Base-by-base conservation (phyloP, 2,329 filamentous ascomycete genomes). In the Venturia pyrina region DNA sequence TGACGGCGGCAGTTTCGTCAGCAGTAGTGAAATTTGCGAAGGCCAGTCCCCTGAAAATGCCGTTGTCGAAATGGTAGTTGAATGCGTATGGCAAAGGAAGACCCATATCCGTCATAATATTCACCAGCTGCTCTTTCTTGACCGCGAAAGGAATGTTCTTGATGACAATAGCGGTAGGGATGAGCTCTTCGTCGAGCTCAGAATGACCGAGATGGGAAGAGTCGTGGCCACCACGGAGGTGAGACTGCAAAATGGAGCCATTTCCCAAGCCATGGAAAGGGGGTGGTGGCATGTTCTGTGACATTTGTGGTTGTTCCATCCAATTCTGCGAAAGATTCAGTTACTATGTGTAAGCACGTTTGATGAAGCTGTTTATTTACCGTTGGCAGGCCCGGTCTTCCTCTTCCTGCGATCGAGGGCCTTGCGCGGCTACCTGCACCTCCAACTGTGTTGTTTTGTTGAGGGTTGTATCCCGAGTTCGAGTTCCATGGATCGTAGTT, bases 141-240 rank as follows among this genome's bases (percentile, higher is more conserved):
- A 98, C 92, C 37, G 96, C 95, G 76, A 99, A 99, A 0, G 96
- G 95, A 46, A 99, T 99, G 75, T 99, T 99, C 81, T 99, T 99
- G 79, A 99, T 98, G 67, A 99, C 95, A 71, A 99, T 98, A 65
- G 95, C 95, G 3, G 95, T 99, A 2, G 93, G 93, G 67, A 99
- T 99, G 68, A 99, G 85, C 79, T 98, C 93, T 70, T 96, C 93
- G 66, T 87, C 83, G 61, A 86, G 84, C 67, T 81, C 80, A 46
- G 80, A 79, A 66, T 77, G 72, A 69, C 82, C 78, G 65, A 77
- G 77, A 66, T 78, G 80, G 69, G 75, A 77, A 1, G 19, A 34
- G 53, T 59, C 53, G 53, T 59, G 53, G 69, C 74, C 62, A 21
- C 44, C 61, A 17, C 66, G 77, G 70, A 77, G 79, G 34, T 66